These are phyloP conservation scores for Grigorovia yakushimaensis DNA, from an alignment of 805 yeast genomes.

Conservation along the genomic window DNA sequence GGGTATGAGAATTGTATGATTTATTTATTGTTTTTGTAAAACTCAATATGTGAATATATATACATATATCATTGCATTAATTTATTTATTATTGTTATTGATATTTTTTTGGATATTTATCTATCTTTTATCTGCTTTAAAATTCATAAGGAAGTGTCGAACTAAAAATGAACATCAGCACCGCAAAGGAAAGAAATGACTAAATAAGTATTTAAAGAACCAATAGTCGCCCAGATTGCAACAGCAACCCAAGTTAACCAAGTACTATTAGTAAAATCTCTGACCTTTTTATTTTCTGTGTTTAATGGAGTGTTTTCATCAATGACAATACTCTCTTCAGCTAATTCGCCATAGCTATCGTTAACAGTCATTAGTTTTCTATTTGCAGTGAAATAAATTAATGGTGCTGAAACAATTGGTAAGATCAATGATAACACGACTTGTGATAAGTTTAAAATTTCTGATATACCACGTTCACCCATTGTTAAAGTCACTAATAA, in stretches of 20 bases:
- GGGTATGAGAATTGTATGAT: too few relatives aligned
- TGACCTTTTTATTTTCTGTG: constrained; percentile 21
- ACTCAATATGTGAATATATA: background rate
- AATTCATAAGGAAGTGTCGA: background rate
- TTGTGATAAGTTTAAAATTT: constrained; percentile 69
- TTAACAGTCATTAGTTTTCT: constrained; percentile 56
- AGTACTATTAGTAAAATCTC: constrained; percentile 64
- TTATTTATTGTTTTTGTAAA: background rate
- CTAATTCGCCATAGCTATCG: constrained; percentile 10
- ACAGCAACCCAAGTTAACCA: constrained; percentile 45
- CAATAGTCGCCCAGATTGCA: constrained; percentile 59
- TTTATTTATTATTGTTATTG: too few relatives aligned
- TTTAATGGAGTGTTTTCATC: constrained; percentile 25
- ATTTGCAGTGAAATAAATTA: constrained; percentile 69
- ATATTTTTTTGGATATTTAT: too few relatives aligned
- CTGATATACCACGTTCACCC: constrained; percentile 75
- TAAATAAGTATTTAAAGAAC: constrained; percentile 62
- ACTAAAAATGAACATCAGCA: constrained; percentile 40
- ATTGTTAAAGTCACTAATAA: constrained; percentile 57
- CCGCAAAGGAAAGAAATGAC: constrained; percentile 42
- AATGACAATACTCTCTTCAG: constrained; percentile 3
- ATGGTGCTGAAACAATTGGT: constrained; percentile 84
- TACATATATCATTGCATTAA: background rate
- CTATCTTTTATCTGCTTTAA: background rate
- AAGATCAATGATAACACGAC: constrained; percentile 71